These are phyloP conservation scores for Suillus lakei DNA, from an alignment of 768 basidiomycete species.

Conservation along the genomic window DNA sequence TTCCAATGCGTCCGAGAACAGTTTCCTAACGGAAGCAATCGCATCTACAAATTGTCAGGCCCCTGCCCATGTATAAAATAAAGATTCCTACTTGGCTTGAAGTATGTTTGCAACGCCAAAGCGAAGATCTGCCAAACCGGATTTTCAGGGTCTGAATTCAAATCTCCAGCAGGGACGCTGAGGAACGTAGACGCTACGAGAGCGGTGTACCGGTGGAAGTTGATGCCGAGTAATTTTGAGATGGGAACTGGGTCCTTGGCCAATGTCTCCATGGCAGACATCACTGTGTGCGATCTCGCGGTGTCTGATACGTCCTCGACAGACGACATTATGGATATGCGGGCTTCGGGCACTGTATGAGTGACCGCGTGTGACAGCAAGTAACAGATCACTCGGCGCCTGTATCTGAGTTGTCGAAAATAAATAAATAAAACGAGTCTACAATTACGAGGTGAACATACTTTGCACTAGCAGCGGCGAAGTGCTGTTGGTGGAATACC, in stretches of 20 bases:
- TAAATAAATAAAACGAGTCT: not conserved
- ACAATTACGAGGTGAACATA: conserved; percentile 39
- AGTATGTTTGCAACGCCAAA: conserved; percentile 46
- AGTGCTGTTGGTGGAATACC: conserved; percentile 62
- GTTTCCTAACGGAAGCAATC: conserved; percentile 40
- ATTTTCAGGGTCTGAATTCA: conserved; percentile 48
- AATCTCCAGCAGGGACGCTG: conserved; percentile 42
- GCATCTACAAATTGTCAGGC: conserved; percentile 39
- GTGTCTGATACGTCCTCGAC: conserved; percentile 46
- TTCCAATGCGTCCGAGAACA: conserved; percentile 51
- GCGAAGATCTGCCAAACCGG: conserved; percentile 57
- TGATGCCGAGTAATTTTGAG: conserved; percentile 42
- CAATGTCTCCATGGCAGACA: conserved; percentile 58
- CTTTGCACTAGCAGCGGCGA: conserved; percentile 53
- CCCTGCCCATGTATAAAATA: not conserved
- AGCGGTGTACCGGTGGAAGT: conserved; percentile 38
- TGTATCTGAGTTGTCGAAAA: conserved; percentile 53
- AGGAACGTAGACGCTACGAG: conserved; percentile 57
- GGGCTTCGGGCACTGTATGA: conserved; percentile 51
- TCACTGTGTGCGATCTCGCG: conserved; percentile 55
- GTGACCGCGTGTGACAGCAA: conserved; percentile 79
- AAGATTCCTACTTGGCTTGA: conserved; percentile 48
- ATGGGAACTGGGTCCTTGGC: conserved; percentile 26
- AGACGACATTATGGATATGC: conserved; percentile 56
- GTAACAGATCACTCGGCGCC: conserved; percentile 72